Base-by-base conservation (phyloP, 2,329 filamentous ascomycete genomes). In the Stemphylium vesicarium region DNA sequence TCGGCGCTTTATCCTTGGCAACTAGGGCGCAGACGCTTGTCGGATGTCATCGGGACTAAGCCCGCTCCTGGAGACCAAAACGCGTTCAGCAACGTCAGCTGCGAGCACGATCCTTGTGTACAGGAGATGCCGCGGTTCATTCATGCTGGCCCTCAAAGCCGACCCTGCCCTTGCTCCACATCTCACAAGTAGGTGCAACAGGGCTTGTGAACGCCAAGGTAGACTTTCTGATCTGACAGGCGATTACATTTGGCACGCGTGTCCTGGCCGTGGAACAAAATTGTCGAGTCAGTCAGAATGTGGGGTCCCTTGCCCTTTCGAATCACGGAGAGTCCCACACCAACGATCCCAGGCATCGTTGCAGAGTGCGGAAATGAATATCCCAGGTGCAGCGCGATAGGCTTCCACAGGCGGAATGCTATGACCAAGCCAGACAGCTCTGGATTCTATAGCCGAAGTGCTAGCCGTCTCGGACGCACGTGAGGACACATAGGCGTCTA, bases 41-140 rank as follows among this genome's bases (percentile, higher is more conserved):
- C 70, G 70, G 70, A 70, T 64, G 63, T 43, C 40, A 53, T 71
- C 71, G 70, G 70, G 62, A 69, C 60, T 62, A 64, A 59, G 61
- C 50, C 61, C 60, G 61, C 59, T 51, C 57, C 52, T 57, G 51
- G 48, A 33, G 36, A 49, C 24, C 60, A 57, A 49, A 44, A 59
- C 42, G 54, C 45, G 53, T 49, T 53, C 40, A 36, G 58, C 61
- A 59, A 62, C 63, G 68, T 71, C 67, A 71, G 69, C 64, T 63
- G 60, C 42, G 57, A 42, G 46, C 26, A 53, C 45, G 37, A 36
- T 36, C 42, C 56, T 41, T 57, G 49, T 48, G 55, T 22, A 7
- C 51, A 50, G 38, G 31, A 40, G 38, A 60, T 57, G 61, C 69
- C 62, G 68, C 61, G 60, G 62, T 50, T 55, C 50, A 22, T 50